Percentiles rank a stretch among this genome's conserved stretches.
Evolutionary conservation across 176 grass and related monocot species (phyloP).

Genomic region (Urochloa ruziziensis): DNA sequence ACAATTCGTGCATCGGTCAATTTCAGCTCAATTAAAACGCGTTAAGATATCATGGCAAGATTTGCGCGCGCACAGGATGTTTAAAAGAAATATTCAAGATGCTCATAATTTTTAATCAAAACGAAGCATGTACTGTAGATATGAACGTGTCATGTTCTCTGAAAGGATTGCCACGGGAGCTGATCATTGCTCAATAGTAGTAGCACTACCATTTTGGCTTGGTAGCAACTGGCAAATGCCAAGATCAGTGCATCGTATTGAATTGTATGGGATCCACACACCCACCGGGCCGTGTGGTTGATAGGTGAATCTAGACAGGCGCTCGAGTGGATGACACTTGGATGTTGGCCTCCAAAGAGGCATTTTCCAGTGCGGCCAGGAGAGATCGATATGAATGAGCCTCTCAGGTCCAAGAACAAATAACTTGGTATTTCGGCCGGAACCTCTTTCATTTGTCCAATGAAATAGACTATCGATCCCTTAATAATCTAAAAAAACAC

Average conservation of each 20-base stretch:
- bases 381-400: background rate
- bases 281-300: background rate
- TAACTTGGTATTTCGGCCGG: background rate
- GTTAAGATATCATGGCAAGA: background rate
- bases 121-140: background rate
- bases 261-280: constrained; percentile 28
- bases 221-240: background rate
- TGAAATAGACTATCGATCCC: too few species aligned
- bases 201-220: background rate
- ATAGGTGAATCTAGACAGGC: constrained; percentile 18
- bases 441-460: too few species aligned
- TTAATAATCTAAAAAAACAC: too few species aligned
- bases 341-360: constrained; percentile 21
- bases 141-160: background rate
- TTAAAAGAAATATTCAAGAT: too few species aligned
- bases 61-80: background rate
- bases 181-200: background rate
- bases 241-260: constrained; percentile 1
- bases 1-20: background rate
- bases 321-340: constrained; percentile 9
- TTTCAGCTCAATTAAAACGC: background rate
- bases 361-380: background rate
- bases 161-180: background rate
- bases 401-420: background rate
- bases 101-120: background rate